Evolutionary conservation across 1,284 basidiomycete species (phyloP).

Genomic region (Trichosporon ovoides): DNA sequence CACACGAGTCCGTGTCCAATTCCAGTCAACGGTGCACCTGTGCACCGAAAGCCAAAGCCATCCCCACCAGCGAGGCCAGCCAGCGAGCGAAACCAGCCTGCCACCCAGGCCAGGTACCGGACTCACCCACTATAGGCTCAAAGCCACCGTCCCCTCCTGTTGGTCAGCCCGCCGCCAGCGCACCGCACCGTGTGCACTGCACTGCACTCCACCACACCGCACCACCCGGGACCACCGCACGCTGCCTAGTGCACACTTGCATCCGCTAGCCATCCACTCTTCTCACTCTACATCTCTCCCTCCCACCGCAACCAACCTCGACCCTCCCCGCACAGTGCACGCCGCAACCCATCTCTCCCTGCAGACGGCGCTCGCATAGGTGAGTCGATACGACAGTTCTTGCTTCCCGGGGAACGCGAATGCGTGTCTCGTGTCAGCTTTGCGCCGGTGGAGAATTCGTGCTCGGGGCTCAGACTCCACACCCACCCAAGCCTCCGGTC

Average conservation of each 20-base stretch:
- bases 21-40: background rate
- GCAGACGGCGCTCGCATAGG: background rate
- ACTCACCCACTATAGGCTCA: background rate
- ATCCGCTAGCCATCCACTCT: conserved; percentile 5
- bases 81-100: background rate
- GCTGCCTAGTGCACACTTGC: background rate
- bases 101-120: background rate
- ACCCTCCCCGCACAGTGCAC: background rate
- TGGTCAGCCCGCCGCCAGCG: background rate
- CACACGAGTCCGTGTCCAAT: conserved; percentile 4
- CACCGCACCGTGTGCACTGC: background rate
- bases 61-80: background rate
- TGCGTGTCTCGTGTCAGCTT: background rate
- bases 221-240: conserved; percentile 1
- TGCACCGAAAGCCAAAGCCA: too few relatives aligned
- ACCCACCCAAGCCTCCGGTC: background rate
- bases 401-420: background rate
- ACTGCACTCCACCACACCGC: background rate
- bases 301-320: background rate
- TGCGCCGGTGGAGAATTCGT: too few relatives aligned
- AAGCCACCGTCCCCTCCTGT: background rate
- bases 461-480: background rate
- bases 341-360: background rate
- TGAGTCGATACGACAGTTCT: background rate
- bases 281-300: conserved; percentile 1